Conservation (phyloP, 257 asterid genomes). For the Solanum lycopersicoides region DNA sequence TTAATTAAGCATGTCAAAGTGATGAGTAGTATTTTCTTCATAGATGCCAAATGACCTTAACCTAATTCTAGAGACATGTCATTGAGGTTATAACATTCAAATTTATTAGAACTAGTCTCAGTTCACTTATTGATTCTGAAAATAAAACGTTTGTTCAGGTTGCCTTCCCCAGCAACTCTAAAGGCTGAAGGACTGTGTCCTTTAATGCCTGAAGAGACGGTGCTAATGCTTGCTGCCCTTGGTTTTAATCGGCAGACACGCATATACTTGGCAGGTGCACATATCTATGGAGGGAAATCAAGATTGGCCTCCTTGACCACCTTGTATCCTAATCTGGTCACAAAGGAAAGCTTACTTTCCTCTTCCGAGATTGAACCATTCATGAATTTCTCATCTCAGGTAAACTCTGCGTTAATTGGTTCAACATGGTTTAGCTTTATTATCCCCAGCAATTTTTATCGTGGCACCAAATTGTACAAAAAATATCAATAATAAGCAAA, state of each 20-base stretch:
- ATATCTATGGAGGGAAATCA: slow-evolving; percentile 81
- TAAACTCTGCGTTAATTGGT: slow-evolving; percentile 8
- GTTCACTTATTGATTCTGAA: background rate
- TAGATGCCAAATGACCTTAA: background rate
- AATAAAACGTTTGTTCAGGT: slow-evolving; percentile 23
- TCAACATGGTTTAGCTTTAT: background rate
- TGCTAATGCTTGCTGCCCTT: slow-evolving; percentile 90
- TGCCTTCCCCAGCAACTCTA: slow-evolving; percentile 59
- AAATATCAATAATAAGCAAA: background rate
- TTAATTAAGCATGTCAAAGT: background rate
- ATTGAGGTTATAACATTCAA: background rate
- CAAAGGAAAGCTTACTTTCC: slow-evolving; percentile 88
- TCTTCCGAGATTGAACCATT: slow-evolving; percentile 71
- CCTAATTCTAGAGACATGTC: background rate
- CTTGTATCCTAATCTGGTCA: slow-evolving; percentile 79
- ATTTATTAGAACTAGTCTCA: background rate
- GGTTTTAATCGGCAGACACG: slow-evolving; percentile 84
- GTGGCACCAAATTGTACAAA: background rate
- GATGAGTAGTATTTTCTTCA: background rate
- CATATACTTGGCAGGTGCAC: slow-evolving; percentile 91
- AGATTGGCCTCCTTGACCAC: slow-evolving; percentile 82
- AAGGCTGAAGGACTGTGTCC: slow-evolving; percentile 92
- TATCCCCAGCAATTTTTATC: background rate
- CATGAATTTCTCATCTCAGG: slow-evolving; percentile 88
- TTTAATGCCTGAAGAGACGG: slow-evolving; percentile 98